These are phyloP conservation scores for Mycena capillaripes DNA, from an alignment of 768 basidiomycete species.

Conservation along the genomic window DNA sequence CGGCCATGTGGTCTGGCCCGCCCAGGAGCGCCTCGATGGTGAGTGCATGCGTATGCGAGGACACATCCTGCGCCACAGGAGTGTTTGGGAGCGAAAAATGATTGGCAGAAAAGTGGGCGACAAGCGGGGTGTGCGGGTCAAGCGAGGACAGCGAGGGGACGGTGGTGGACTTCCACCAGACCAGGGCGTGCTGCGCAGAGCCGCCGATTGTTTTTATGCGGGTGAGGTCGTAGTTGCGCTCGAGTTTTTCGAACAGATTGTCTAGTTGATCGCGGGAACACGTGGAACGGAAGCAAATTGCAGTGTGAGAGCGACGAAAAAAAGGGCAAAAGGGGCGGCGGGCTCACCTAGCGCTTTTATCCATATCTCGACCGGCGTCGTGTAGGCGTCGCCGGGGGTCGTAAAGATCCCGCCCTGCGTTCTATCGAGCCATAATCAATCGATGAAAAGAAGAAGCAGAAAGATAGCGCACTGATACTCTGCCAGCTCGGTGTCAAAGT, in stretches of 20 bases:
- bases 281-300: constrained; percentile 55
- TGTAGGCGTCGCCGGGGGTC: constrained; percentile 88
- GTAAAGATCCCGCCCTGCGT: constrained; percentile 91
- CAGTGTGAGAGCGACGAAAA: constrained; percentile 58
- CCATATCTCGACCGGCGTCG: constrained; percentile 93
- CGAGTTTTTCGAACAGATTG: constrained; percentile 80
- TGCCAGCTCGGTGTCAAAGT: constrained; percentile 84
- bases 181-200: constrained; percentile 85
- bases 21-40: constrained; percentile 83
- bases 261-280: constrained; percentile 60
- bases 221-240: constrained; percentile 76
- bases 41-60: constrained; percentile 83
- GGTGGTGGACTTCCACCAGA: constrained; percentile 90
- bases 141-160: constrained; percentile 80
- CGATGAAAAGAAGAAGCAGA: constrained; percentile 31
- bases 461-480: constrained; percentile 79
- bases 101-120: constrained; percentile 76
- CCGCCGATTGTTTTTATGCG: constrained; percentile 85
- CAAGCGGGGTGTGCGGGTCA: constrained; percentile 78
- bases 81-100: constrained; percentile 82
- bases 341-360: constrained; percentile 86
- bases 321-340: constrained; percentile 35
- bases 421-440: constrained; percentile 53
- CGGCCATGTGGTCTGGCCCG: constrained; percentile 83
- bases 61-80: constrained; percentile 84